Evolutionary conservation across 2,329 filamentous ascomycete genomes (phyloP).

Genomic region (Sordariomycetes sp.): DNA sequence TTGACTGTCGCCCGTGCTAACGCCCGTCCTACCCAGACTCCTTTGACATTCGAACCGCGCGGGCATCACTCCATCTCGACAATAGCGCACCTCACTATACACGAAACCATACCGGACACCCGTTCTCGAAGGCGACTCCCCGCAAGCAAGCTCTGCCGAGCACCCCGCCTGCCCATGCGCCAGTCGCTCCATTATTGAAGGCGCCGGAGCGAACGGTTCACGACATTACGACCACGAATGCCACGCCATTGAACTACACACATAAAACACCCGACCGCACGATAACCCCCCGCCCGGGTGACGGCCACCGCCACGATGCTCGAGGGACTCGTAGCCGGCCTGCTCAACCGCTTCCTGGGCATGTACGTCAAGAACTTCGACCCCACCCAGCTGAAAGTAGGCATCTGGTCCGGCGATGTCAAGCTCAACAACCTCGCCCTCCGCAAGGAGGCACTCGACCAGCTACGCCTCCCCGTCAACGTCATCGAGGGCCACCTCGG

Average conservation of each 20-base stretch:
- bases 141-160: neutral
- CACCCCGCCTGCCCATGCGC: neutral
- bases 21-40: too few species aligned
- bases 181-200: neutral
- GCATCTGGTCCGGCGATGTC: constrained; percentile 98
- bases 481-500: constrained; percentile 93
- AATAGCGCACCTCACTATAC: neutral
- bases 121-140: neutral
- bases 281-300: constrained; percentile 54
- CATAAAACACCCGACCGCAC: neutral
- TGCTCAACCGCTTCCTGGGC: constrained; percentile 98
- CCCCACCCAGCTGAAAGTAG: constrained; percentile 92
- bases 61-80: neutral
- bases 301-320: constrained; percentile 72
- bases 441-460: constrained; percentile 88
- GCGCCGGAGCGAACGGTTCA: neutral
- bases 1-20: too few species aligned
- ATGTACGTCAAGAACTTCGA: constrained; percentile 99
- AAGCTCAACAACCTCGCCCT: constrained; percentile 89
- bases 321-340: constrained; percentile 89
- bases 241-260: neutral
- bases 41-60: too few species aligned
- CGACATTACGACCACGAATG: neutral
- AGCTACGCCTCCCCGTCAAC: constrained; percentile 92
- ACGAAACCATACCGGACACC: neutral